These are phyloP conservation scores for Calocybe gangraenosa DNA, from an alignment of 768 basidiomycete genomes.

Conservation along the genomic window DNA sequence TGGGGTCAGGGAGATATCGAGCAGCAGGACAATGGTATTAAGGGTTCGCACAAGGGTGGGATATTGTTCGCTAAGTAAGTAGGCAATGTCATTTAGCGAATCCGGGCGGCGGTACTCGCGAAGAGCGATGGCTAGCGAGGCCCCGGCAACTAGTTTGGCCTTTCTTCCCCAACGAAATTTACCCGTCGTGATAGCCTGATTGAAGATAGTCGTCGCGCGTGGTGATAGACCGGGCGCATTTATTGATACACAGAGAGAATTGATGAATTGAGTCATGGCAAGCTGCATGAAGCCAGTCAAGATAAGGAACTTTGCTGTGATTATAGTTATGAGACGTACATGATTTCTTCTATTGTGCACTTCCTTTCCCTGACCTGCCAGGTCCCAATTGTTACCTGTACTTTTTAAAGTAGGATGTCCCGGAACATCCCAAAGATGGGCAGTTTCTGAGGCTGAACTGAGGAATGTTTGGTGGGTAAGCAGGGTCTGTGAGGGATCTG, in stretches of 20 bases:
- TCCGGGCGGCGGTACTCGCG: conserved; percentile 69
- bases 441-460: conserved; percentile 27
- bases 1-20: conserved; percentile 48
- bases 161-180: conserved; percentile 71
- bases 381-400: conserved; percentile 48
- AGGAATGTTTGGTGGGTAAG: conserved; percentile 46
- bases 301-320: conserved; percentile 10
- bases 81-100: conserved; percentile 65
- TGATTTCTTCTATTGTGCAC: conserved; percentile 59
- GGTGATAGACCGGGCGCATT: conserved; percentile 56
- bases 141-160: conserved; percentile 66
- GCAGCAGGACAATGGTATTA: conserved; percentile 43
- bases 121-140: conserved; percentile 64
- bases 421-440: conserved; percentile 24
- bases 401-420: conserved; percentile 42
- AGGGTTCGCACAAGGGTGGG: conserved; percentile 53
- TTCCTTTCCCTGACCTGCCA: conserved; percentile 65
- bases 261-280: conserved; percentile 62
- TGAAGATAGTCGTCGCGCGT: conserved; percentile 67
- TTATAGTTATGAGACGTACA: conserved; percentile 33
- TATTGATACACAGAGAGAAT: conserved; percentile 53
- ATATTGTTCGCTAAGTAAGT: conserved; percentile 52
- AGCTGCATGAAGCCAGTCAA: conserved; percentile 35
- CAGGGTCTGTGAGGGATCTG: conserved; percentile 56
- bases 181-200: conserved; percentile 56